phyloP scores from a whole-genome alignment of 257 asterid genomes.

The Jasminum sambac region DNA sequence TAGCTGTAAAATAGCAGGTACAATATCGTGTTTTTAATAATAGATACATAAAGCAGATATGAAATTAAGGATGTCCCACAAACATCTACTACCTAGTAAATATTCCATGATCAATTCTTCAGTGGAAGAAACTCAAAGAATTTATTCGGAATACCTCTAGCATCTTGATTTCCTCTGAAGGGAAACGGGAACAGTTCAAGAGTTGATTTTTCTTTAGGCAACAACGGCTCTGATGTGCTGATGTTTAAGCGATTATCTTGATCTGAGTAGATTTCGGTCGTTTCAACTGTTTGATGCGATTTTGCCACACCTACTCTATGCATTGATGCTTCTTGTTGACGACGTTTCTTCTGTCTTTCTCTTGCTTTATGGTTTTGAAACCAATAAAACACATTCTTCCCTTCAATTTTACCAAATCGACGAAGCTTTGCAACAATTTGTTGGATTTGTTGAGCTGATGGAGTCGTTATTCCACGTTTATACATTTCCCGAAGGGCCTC shows the following conservation, averaged over 20 bases:
- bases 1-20: background rate
- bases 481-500: slow-evolving; percentile 78
- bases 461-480: slow-evolving; percentile 59
- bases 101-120: background rate
- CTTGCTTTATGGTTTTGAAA: slow-evolving; percentile 82
- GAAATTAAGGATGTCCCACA: background rate
- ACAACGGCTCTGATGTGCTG: slow-evolving; percentile 8
- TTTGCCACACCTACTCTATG: slow-evolving; percentile 45
- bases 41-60: background rate
- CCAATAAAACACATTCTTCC: slow-evolving; percentile 85
- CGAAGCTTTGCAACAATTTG: slow-evolving; percentile 63
- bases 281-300: slow-evolving; percentile 27
- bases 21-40: background rate
- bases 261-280: slow-evolving; percentile 28
- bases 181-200: background rate
- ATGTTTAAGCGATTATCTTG: slow-evolving; percentile 31
- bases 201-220: background rate
- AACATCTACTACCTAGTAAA: background rate
- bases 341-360: slow-evolving; percentile 78
- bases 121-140: slow-evolving; percentile 10
- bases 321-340: slow-evolving; percentile 49
- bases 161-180: background rate
- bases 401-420: slow-evolving; percentile 73
- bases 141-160: background rate
- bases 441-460: slow-evolving; percentile 81